A percentile compares a stretch with the other conserved stretches of the same genome.
Conservation (phyloP, 179 eudicot genomes). For the Beta lomatogona region DNA sequence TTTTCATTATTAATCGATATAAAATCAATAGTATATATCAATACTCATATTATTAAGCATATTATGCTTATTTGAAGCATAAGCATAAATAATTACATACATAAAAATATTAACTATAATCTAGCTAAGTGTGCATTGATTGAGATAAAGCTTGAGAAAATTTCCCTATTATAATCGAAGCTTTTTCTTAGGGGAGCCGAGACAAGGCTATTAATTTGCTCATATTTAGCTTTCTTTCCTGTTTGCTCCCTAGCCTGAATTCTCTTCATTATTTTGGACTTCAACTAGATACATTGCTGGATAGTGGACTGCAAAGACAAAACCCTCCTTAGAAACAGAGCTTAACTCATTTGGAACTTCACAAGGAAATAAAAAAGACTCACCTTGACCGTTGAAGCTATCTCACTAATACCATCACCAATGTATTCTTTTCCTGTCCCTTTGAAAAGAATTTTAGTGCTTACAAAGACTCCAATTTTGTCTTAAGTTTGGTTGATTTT, state of each 20-base stretch:
- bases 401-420: slow-evolving; percentile 97
- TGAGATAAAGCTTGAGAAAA: too few species aligned
- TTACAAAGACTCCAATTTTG: slow-evolving; percentile 94
- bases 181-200: neutral
- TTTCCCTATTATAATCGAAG: neutral
- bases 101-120: too few species aligned
- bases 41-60: too few species aligned
- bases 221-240: slow-evolving; percentile 90
- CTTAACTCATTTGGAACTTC: neutral
- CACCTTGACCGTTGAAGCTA: slow-evolving; percentile 94
- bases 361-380: neutral
- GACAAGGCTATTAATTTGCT: slow-evolving; percentile 57
- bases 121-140: too few species aligned
- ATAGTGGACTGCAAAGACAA: slow-evolving; percentile 61
- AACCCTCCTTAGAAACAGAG: slow-evolving; percentile 8
- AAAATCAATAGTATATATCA: too few species aligned
- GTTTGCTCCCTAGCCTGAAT: slow-evolving; percentile 98
- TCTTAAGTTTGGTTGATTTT: slow-evolving; percentile 95
- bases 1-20: too few species aligned
- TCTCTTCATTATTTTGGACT: slow-evolving; percentile 85
- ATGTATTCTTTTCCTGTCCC: slow-evolving; percentile 99
- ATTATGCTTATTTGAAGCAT: too few species aligned
- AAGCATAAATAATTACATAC: too few species aligned
- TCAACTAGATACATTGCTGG: slow-evolving; percentile 87
- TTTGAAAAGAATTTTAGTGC: slow-evolving; percentile 97